These are phyloP conservation scores for Paramyrothecium sp. DNA, from an alignment of 2,329 filamentous ascomycete species.

Conservation along the genomic window DNA sequence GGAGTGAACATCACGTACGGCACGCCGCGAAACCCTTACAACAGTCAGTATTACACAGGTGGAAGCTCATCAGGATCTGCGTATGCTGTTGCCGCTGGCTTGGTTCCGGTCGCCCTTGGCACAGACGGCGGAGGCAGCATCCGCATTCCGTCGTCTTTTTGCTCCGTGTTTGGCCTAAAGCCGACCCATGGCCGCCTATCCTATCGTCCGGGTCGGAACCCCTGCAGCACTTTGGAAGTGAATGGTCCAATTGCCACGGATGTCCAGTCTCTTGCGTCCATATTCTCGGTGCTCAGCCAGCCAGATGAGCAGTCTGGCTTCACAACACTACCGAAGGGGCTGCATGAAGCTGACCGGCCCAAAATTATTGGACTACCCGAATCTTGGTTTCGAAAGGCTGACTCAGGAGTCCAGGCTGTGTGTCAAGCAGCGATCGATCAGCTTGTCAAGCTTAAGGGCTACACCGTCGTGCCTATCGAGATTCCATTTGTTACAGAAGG, in stretches of 20 bases:
- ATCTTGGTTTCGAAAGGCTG: slow-evolving; percentile 58
- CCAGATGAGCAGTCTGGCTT: slow-evolving; percentile 62
- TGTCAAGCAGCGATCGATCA: slow-evolving; percentile 44
- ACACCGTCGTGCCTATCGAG: slow-evolving; percentile 52
- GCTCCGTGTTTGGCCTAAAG: slow-evolving; percentile 74
- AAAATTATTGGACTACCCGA: slow-evolving; percentile 63
- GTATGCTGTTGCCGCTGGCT: slow-evolving; percentile 67
- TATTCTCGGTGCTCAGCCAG: slow-evolving; percentile 62
- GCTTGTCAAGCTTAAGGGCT: slow-evolving; percentile 52
- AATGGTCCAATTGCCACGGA: slow-evolving; percentile 67
- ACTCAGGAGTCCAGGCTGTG: slow-evolving; percentile 39
- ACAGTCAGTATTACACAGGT: slow-evolving; percentile 70
- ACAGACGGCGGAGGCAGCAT: slow-evolving; percentile 74
- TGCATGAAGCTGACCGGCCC: slow-evolving; percentile 16
- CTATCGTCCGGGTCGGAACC: slow-evolving; percentile 54
- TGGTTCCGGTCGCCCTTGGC: slow-evolving; percentile 72
- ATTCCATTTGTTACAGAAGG: slow-evolving; percentile 61
- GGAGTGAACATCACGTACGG: slow-evolving; percentile 73
- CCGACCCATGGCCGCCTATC: slow-evolving; percentile 68
- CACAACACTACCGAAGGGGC: slow-evolving; percentile 30
- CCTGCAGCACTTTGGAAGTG: slow-evolving; percentile 61
- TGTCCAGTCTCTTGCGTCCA: slow-evolving; percentile 63
- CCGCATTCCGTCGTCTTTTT: slow-evolving; percentile 70
- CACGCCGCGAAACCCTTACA: slow-evolving; percentile 76
- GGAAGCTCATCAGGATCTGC: slow-evolving; percentile 74